phyloP scores from a whole-genome alignment of 257 asterid genomes.

The Solanum sejunctum region DNA sequence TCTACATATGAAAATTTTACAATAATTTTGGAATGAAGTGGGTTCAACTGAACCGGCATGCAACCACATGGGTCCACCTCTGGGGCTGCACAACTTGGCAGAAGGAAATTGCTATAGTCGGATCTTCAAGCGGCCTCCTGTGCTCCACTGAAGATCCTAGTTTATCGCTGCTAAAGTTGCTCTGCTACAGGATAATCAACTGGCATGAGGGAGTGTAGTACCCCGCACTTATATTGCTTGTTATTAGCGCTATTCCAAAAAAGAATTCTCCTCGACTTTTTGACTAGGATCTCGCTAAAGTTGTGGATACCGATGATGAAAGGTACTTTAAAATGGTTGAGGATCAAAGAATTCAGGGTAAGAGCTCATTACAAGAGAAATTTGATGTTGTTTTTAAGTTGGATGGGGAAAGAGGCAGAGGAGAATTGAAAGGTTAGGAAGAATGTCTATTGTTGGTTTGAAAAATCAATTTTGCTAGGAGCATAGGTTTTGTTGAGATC shows the following conservation, averaged over 20 bases:
- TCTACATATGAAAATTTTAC: too few relatives aligned
- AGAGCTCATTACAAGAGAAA: slow-evolving; percentile 4
- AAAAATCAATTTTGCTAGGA: too few relatives aligned
- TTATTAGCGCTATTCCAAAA: background rate
- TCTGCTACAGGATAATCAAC: too few relatives aligned
- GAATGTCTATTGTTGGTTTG: background rate
- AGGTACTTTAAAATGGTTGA: slow-evolving; percentile 32
- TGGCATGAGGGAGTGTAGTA: too few relatives aligned
- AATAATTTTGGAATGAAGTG: background rate
- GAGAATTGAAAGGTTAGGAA: slow-evolving; percentile 10
- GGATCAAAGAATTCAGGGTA: slow-evolving; percentile 26
- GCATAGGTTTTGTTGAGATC: too few relatives aligned
- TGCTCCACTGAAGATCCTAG: too few relatives aligned
- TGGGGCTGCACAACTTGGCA: too few relatives aligned
- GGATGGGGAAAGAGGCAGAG: slow-evolving; percentile 27
- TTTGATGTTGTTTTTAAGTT: background rate
- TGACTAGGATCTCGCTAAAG: slow-evolving; percentile 65
- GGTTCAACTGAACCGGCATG: background rate
- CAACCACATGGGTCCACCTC: background rate
- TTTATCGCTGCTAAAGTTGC: too few relatives aligned
- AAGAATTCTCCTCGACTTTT: slow-evolving; percentile 3
- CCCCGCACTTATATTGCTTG: background rate
- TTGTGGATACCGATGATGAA: slow-evolving; percentile 34
- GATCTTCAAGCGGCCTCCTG: too few relatives aligned
- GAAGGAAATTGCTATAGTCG: too few relatives aligned